Evolutionary conservation across 768 basidiomycete species (phyloP).

Genomic region (Auricularia sp.): DNA sequence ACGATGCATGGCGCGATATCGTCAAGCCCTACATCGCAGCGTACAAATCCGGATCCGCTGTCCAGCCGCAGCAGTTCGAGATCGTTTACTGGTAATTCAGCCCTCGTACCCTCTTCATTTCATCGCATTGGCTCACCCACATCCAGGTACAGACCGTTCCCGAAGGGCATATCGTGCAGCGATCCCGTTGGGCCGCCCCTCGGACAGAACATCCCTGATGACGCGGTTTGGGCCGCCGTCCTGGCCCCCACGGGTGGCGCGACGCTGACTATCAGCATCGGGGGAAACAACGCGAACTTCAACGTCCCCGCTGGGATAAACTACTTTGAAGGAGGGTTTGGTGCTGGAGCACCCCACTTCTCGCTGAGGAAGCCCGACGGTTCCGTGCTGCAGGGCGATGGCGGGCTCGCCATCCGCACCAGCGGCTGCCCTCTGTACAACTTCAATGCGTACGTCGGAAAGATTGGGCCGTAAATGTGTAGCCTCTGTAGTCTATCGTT

Average conservation of each 20-base stretch:
- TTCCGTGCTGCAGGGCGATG: background rate
- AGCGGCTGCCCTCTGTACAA: background rate
- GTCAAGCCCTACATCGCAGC: background rate
- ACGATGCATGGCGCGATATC: background rate
- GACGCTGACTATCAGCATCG: background rate
- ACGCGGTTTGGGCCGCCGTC: background rate
- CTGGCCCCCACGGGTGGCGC: background rate
- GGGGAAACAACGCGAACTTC: background rate
- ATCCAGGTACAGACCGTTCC: background rate
- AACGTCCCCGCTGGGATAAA: background rate
- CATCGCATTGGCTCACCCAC: background rate
- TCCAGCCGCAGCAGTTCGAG: background rate
- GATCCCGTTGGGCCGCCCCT: background rate
- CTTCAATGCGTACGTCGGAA: background rate
- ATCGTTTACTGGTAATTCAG: background rate
- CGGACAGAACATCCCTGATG: background rate
- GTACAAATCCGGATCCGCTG: background rate
- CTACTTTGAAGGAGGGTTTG: background rate
- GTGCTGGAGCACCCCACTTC: background rate
- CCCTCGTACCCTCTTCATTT: background rate
- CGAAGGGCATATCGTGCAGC: background rate
- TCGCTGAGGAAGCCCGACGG: background rate
- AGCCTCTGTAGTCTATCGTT: no score
- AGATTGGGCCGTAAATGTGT: background rate
- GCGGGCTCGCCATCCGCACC: background rate